Conservation (phyloP, 164 flowering plant genomes). For the Nymphaea thermarum region DNA sequence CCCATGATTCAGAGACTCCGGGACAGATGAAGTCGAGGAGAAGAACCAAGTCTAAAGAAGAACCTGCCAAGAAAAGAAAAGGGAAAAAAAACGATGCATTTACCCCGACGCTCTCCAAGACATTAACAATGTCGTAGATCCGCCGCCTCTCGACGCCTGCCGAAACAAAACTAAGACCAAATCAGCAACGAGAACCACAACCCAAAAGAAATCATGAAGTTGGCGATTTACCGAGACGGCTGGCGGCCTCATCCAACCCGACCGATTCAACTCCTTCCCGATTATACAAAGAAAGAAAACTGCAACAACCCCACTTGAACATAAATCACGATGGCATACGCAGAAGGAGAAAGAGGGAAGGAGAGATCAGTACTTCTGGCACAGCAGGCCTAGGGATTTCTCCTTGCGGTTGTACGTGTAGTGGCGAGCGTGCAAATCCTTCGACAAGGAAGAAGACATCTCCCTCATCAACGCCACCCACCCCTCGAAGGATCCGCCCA, state of each 20-base stretch:
- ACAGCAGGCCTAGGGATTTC: constrained; percentile 82
- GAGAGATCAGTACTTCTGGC: constrained; percentile 49
- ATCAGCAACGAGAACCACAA: not conserved
- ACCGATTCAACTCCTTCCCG: constrained; percentile 55
- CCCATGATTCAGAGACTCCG: not conserved
- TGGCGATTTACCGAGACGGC: constrained; percentile 38
- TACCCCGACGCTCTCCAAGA: constrained; percentile 92
- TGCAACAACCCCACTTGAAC: constrained; percentile 14
- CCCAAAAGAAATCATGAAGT: not conserved
- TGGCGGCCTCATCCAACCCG: constrained; percentile 82
- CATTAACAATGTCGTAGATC: constrained; percentile 96
- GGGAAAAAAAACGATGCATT: constrained; percentile 13
- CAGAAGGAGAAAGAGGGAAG: not conserved
- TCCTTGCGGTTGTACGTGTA: constrained; percentile 65
- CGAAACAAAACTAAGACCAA: not conserved
- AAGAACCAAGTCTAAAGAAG: not conserved
- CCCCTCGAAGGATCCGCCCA: not conserved
- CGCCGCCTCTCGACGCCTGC: constrained; percentile 94
- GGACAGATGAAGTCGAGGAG: not conserved
- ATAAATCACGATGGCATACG: not conserved
- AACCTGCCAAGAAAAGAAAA: not conserved
- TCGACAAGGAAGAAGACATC: constrained; percentile 1
- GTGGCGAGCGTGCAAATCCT: constrained; percentile 21
- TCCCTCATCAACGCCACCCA: not conserved
- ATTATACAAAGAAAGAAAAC: constrained; percentile 75